Conservation (phyloP, 2,329 filamentous ascomycete species). For the Trichoderma sp. region DNA sequence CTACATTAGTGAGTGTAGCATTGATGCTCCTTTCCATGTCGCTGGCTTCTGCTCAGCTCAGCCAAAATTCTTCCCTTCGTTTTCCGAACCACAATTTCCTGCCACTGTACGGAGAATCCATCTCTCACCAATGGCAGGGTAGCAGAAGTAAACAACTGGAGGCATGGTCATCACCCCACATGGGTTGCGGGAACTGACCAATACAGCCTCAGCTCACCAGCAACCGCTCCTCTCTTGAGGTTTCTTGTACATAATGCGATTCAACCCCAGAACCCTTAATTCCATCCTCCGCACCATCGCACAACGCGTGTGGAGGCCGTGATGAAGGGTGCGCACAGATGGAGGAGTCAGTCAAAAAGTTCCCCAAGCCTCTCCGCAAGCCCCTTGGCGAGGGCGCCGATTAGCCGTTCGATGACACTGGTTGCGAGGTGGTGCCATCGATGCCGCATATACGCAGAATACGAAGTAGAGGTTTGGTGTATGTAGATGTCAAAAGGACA, state of each 20-base stretch:
- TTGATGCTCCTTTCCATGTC: not conserved
- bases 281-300: slow-evolving; percentile 12
- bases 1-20: not conserved
- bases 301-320: slow-evolving; percentile 8
- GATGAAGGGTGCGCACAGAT: slow-evolving; percentile 9
- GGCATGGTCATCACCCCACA: not conserved
- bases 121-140: not conserved
- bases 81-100: not conserved
- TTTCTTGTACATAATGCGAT: slow-evolving; percentile 17
- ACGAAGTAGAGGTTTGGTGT: not conserved
- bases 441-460: not conserved
- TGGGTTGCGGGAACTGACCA: not conserved
- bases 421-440: not conserved
- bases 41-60: not conserved
- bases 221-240: not conserved
- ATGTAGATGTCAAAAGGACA: not conserved
- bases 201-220: not conserved
- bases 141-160: not conserved
- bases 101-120: not conserved
- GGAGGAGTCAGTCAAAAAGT: slow-evolving; percentile 17
- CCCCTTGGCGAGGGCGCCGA: slow-evolving; percentile 1
- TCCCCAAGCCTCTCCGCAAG: slow-evolving; percentile 15
- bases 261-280: slow-evolving; percentile 18
- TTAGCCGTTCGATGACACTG: not conserved
- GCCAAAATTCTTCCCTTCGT: not conserved